Percentiles rank a stretch among this genome's conserved stretches.
phyloP scores from a whole-genome alignment of 2,329 filamentous ascomycete genomes.

The Sphaerulina vaccinii region DNA sequence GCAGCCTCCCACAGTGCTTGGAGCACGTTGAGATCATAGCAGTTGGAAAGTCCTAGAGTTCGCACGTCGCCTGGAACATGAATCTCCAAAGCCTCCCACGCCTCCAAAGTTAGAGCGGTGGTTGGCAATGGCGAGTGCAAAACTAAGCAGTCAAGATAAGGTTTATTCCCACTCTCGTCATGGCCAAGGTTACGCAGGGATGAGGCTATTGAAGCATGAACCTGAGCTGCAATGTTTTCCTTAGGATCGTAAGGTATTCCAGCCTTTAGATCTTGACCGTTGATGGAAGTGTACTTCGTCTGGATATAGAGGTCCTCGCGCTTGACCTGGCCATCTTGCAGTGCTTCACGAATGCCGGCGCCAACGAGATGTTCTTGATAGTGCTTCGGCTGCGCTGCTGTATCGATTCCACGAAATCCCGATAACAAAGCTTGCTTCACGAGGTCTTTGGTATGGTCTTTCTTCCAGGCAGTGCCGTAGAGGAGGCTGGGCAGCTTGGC shows the following conservation, averaged over 20 bases:
- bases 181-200: constrained; percentile 63
- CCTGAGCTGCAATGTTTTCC: constrained; percentile 61
- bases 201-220: constrained; percentile 64
- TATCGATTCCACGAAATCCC: constrained; percentile 74
- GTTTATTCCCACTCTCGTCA: constrained; percentile 36
- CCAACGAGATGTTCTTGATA: constrained; percentile 73
- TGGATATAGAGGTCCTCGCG: constrained; percentile 69
- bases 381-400: constrained; percentile 71
- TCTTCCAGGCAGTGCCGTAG: constrained; percentile 88
- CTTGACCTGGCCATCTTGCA: constrained; percentile 54
- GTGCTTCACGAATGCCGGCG: constrained; percentile 62
- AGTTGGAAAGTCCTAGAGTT: constrained; percentile 73
- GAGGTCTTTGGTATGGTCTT: constrained; percentile 63
- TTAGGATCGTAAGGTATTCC: constrained; percentile 61
- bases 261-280: constrained; percentile 59
- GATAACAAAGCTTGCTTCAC: constrained; percentile 66
- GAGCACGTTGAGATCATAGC: constrained; percentile 56
- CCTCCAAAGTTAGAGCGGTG: constrained; percentile 56
- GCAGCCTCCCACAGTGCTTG: constrained; percentile 51
- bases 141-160: constrained; percentile 60
- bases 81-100: constrained; percentile 64
- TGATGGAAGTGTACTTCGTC: constrained; percentile 74
- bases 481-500: constrained; percentile 51
- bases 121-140: constrained; percentile 58
- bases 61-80: constrained; percentile 66